These are phyloP conservation scores for Eimeria necatrix DNA, from an alignment of 169 alveolate genomes.

Conservation along the genomic window DNA sequence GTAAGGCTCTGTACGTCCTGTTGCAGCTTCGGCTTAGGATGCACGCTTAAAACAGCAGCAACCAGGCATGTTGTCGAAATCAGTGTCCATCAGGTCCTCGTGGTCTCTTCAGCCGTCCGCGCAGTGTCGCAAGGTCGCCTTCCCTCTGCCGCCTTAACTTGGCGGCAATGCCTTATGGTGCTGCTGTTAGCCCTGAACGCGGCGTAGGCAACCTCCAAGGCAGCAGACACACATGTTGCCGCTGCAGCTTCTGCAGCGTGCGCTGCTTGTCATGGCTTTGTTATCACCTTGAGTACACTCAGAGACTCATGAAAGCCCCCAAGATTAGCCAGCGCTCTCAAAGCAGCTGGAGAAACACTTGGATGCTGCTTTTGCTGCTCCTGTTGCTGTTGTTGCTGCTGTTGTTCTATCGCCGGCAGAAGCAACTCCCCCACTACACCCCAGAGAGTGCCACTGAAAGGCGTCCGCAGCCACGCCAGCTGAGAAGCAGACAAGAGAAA, in stretches of 20 bases:
- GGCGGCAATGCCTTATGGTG: neutral
- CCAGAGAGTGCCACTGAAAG: conserved; percentile 40
- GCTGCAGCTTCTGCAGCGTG: conserved; percentile 33
- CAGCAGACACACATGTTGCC: neutral
- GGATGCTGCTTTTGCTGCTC: neutral
- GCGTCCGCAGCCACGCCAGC: conserved; percentile 58
- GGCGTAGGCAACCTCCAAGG: neutral
- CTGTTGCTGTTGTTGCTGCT: conserved; percentile 56
- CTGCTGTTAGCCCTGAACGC: neutral
- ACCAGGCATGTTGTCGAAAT: too few species aligned
- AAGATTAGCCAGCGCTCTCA: conserved; percentile 13
- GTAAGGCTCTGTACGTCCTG: too few species aligned
- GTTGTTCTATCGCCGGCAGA: conserved; percentile 40
- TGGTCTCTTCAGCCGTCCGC: too few species aligned
- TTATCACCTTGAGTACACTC: conserved; percentile 45
- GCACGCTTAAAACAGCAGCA: too few species aligned
- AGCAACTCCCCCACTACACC: conserved; percentile 60
- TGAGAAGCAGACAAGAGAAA: conserved; percentile 11
- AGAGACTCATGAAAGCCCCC: conserved; percentile 57
- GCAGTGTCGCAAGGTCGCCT: too few species aligned
- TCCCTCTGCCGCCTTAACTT: neutral
- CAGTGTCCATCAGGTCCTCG: too few species aligned
- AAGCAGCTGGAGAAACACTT: conserved; percentile 38
- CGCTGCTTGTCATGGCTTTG: neutral
- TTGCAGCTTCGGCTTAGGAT: too few species aligned